Conservation (phyloP, 75 land plant genomes). For the Selaginella moellendorffii region DNA sequence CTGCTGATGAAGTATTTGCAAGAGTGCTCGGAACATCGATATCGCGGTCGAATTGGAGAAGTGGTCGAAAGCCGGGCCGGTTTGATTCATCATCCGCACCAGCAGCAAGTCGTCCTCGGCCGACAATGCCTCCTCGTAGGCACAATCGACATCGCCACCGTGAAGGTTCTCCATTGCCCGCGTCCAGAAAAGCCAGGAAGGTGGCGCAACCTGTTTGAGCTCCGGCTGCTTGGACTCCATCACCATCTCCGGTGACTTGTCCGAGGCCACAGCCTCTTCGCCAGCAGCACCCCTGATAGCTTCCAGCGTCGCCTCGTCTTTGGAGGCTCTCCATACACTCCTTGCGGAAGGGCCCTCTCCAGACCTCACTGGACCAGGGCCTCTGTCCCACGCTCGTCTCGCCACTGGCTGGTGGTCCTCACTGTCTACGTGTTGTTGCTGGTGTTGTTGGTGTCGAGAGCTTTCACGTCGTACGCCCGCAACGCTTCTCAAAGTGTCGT, state of each 20-base stretch:
- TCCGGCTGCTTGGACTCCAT: conserved; percentile 34
- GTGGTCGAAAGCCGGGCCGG: conserved; percentile 85
- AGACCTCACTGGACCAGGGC: conserved; percentile 48
- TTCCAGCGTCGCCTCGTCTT: conserved; percentile 93
- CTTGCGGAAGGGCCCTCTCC: conserved; percentile 98
- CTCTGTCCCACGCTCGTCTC: conserved; percentile 72
- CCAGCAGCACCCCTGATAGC: conserved; percentile 97
- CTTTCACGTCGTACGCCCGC: no score
- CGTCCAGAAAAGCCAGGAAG: conserved; percentile 65
- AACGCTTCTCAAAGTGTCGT: no score
- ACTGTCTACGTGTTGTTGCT: no score
- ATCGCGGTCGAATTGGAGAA: conserved; percentile 50
- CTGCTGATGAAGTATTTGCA: conserved; percentile 63
- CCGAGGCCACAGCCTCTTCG: conserved; percentile 45
- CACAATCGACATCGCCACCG: conserved; percentile 73
- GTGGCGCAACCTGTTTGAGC: conserved; percentile 36
- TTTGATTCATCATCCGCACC: conserved; percentile 74
- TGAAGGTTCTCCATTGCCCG: conserved; percentile 72
- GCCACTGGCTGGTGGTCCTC: conserved; percentile 6
- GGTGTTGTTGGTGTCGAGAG: no score
- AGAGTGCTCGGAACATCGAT: conserved; percentile 46
- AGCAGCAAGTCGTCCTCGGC: conserved; percentile 72
- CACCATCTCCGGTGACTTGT: conserved; percentile 30
- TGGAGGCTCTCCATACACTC: conserved; percentile 98
- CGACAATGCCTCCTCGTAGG: conserved; percentile 62